phyloP scores from a whole-genome alignment of 2,329 filamentous ascomycete species.

The Fusarium secorum region DNA sequence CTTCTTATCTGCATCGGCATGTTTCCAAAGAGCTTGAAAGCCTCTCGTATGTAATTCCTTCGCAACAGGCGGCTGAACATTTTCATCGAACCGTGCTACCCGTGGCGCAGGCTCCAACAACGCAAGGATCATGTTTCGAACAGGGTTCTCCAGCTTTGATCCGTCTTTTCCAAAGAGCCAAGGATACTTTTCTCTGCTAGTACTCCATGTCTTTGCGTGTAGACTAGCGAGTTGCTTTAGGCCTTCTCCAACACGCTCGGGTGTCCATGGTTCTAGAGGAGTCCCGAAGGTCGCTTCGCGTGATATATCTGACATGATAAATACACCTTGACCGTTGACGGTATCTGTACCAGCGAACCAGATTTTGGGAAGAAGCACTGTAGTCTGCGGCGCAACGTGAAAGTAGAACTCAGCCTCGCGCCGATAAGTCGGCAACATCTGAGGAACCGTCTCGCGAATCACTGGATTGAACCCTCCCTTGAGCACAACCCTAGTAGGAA shows the following conservation, averaged over 20 bases:
- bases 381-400: not conserved
- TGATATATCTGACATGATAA: not conserved
- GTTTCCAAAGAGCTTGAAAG: not conserved
- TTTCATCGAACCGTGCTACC: not conserved
- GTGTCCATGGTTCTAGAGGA: not conserved
- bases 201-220: not conserved
- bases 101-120: not conserved
- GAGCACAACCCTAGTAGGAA: not conserved
- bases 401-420: not conserved
- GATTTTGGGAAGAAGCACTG: not conserved
- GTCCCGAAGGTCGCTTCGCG: not conserved
- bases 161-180: not conserved
- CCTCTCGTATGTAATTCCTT: not conserved
- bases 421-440: not conserved
- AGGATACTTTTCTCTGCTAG: not conserved
- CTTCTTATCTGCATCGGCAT: not conserved
- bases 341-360: not conserved
- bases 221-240: not conserved
- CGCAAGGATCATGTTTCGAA: not conserved
- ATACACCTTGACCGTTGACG: not conserved
- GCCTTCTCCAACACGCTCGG: not conserved
- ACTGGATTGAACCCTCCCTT: not conserved
- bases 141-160: not conserved
- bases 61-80: not conserved
- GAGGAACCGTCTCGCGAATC: not conserved